Evolutionary conservation across 371 early-diverging fungal genomes (phyloP).

Genomic region (Mortierella sp.): DNA sequence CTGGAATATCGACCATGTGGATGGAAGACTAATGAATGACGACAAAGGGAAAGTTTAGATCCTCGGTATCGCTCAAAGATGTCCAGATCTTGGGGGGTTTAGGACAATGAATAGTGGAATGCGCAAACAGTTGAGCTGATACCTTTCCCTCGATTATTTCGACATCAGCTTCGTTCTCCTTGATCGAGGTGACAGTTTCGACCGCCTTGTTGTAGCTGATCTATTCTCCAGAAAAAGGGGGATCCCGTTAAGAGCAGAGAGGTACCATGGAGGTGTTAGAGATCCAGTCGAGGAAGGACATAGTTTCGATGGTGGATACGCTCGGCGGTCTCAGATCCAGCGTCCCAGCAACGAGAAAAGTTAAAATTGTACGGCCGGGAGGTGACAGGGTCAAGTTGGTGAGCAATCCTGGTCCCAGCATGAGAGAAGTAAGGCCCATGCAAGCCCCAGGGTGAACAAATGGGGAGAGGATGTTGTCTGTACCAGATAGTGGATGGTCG

Average conservation of each 20-base stretch:
- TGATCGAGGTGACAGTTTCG: conserved; percentile 77
- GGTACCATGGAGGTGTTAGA: neutral
- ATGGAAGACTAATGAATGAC: conserved; percentile 47
- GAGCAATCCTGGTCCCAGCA: too few species aligned
- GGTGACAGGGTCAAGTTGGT: too few species aligned
- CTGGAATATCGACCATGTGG: conserved; percentile 88
- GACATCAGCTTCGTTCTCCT: conserved; percentile 73
- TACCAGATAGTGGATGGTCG: conserved; percentile 61
- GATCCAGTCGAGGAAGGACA: too few species aligned
- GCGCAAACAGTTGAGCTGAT: conserved; percentile 1
- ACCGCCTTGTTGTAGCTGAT: conserved; percentile 60
- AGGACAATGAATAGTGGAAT: neutral
- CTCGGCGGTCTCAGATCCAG: too few species aligned
- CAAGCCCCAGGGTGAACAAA: too few species aligned
- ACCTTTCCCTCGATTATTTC: conserved; percentile 57
- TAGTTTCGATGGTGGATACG: too few species aligned
- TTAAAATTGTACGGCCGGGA: too few species aligned
- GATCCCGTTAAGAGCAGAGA: neutral
- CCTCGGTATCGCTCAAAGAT: neutral
- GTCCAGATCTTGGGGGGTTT: neutral
- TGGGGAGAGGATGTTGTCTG: neutral
- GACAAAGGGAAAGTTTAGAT: conserved; percentile 4
- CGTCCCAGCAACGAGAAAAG: too few species aligned
- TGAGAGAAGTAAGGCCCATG: too few species aligned
- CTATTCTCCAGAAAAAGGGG: conserved; percentile 37